Conservation (phyloP, 805 yeast species). For the Wickerhamiella nectarea region DNA sequence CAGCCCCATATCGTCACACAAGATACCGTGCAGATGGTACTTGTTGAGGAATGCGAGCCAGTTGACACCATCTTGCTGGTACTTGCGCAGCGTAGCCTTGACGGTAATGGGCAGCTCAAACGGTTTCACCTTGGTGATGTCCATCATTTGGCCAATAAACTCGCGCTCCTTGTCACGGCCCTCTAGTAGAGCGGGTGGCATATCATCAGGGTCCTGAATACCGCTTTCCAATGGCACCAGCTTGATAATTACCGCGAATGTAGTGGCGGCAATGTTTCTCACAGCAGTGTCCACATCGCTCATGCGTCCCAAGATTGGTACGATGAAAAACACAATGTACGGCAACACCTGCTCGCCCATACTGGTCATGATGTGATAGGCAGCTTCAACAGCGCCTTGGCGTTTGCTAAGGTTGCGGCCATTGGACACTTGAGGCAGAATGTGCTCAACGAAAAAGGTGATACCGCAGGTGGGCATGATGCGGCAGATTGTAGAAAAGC, state of each 20-base stretch:
- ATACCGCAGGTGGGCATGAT: conserved; percentile 57
- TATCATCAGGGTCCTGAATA: conserved; percentile 84
- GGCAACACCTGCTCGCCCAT: conserved; percentile 89
- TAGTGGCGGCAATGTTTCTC: conserved; percentile 82
- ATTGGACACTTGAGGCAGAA: conserved; percentile 69
- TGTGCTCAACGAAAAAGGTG: conserved; percentile 60
- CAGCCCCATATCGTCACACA: conserved; percentile 98
- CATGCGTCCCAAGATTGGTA: conserved; percentile 95
- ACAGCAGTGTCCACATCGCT: conserved; percentile 84
- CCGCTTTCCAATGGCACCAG: conserved; percentile 96
- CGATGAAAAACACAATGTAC: conserved; percentile 86
- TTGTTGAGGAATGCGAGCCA: conserved; percentile 94
- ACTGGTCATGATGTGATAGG: conserved; percentile 67
- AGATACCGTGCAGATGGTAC: conserved; percentile 89
- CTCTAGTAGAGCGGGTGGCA: conserved; percentile 67
- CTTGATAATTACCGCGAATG: conserved; percentile 91
- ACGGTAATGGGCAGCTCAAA: conserved; percentile 83
- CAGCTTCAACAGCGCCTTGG: conserved; percentile 88
- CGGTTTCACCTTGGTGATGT: conserved; percentile 76
- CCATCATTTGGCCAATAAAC: conserved; percentile 95
- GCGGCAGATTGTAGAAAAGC: conserved; percentile 67
- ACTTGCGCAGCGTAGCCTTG: conserved; percentile 81
- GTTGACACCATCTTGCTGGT: conserved; percentile 97
- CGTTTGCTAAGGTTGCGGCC: conserved; percentile 57
- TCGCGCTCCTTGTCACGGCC: conserved; percentile 92